Evolutionary conservation across 768 basidiomycete genomes (phyloP).

Genomic region (Kwoniella dejecticola): DNA sequence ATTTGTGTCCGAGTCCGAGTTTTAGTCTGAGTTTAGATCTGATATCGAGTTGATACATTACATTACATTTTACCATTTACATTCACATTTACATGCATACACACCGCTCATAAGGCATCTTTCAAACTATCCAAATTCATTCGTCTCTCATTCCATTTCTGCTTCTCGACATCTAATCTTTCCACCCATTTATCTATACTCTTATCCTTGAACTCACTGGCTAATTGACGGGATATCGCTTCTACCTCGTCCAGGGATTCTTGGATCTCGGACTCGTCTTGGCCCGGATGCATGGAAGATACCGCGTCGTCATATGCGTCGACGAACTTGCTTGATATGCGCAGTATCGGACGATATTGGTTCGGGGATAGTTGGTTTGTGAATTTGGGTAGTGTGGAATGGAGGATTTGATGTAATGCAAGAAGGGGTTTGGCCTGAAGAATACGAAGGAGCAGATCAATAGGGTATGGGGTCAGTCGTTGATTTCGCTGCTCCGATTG

Average conservation of each 20-base stretch:
- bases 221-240: slow-evolving; percentile 8
- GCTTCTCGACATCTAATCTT: slow-evolving; percentile 26
- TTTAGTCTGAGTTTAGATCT: too few species aligned
- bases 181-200: slow-evolving; percentile 35
- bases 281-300: slow-evolving; percentile 40
- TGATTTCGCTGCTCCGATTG: too few species aligned
- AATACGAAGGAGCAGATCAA: neutral
- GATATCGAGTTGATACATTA: slow-evolving; percentile 4
- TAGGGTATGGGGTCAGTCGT: too few species aligned
- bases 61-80: too few species aligned
- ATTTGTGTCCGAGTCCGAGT: too few species aligned
- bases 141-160: slow-evolving; percentile 30
- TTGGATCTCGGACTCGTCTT: slow-evolving; percentile 34
- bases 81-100: slow-evolving; percentile 32
- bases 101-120: slow-evolving; percentile 24
- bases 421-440: slow-evolving; percentile 40
- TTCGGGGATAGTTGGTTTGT: slow-evolving; percentile 1
- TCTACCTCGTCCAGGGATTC: slow-evolving; percentile 26
- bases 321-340: slow-evolving; percentile 18
- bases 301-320: slow-evolving; percentile 41
- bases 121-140: slow-evolving; percentile 14
- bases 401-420: slow-evolving; percentile 42
- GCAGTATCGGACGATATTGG: slow-evolving; percentile 23
- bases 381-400: slow-evolving; percentile 34
- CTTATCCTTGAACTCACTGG: slow-evolving; percentile 2